A percentile compares a stretch with the other conserved stretches of the same genome.
phyloP scores from a whole-genome alignment of 2,329 filamentous ascomycete species.

The Penicillium polonicum region DNA sequence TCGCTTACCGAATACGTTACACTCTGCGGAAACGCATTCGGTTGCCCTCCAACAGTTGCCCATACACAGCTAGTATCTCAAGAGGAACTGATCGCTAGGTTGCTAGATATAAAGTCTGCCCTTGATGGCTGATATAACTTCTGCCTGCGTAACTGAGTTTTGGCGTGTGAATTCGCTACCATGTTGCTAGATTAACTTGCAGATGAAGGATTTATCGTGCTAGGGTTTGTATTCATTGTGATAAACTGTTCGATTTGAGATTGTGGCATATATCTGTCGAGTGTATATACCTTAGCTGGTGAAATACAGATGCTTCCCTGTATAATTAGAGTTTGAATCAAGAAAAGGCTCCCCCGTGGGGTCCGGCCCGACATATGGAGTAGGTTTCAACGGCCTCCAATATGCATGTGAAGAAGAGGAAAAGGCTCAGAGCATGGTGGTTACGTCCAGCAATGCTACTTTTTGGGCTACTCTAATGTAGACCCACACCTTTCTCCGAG shows the following conservation, averaged over 20 bases:
- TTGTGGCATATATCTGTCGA: neutral
- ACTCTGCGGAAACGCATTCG: neutral
- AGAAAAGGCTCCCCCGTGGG: neutral
- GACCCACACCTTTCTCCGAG: neutral
- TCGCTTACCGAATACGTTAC: too few relatives aligned
- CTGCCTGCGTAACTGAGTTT: slow-evolving; percentile 10
- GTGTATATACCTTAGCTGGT: neutral
- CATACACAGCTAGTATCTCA: slow-evolving; percentile 1
- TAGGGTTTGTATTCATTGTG: neutral
- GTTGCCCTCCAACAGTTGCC: neutral
- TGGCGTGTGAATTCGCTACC: neutral
- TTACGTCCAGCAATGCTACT: neutral
- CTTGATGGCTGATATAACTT: slow-evolving; percentile 2
- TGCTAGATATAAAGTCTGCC: slow-evolving; percentile 3
- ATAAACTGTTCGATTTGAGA: too few relatives aligned
- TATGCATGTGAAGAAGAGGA: neutral
- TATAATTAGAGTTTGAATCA: neutral
- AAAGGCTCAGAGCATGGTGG: neutral
- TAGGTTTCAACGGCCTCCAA: neutral
- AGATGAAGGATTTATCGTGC: neutral
- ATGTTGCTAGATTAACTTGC: neutral
- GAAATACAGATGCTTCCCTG: neutral
- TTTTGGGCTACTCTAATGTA: neutral
- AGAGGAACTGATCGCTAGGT: slow-evolving; percentile 7
- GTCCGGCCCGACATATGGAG: neutral